These are phyloP conservation scores for Trichoderma parareesei DNA, from an alignment of 495 filamentous ascomycete species.

Conservation along the genomic window DNA sequence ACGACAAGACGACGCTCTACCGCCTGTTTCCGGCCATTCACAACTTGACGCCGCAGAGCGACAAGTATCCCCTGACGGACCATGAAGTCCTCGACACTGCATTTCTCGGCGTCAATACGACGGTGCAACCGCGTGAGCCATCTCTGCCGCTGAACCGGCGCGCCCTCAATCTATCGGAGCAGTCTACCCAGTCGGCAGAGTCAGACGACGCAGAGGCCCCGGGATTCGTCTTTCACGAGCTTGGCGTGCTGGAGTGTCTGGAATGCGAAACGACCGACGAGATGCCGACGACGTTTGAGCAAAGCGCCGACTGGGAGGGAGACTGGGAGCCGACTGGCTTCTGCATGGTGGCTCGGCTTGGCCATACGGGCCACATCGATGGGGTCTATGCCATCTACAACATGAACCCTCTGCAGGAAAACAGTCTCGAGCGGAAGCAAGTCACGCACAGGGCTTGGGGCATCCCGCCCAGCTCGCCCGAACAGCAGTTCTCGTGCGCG, in stretches of 20 bases:
- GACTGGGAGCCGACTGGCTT: conserved; percentile 1
- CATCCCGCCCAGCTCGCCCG: not conserved
- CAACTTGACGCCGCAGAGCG: not conserved
- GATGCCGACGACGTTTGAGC: not conserved
- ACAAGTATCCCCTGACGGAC: not conserved
- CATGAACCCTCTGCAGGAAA: not conserved
- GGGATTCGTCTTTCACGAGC: conserved; percentile 3
- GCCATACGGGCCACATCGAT: not conserved
- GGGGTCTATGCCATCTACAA: not conserved
- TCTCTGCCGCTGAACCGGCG: not conserved
- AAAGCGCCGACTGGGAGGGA: not conserved
- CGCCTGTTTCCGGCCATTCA: not conserved
- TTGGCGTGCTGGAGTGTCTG: not conserved
- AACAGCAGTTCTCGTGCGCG: not conserved
- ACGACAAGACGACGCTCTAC: not conserved
- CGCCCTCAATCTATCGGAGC: not conserved
- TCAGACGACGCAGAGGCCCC: not conserved
- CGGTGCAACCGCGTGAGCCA: not conserved
- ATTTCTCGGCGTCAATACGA: conserved; percentile 1
- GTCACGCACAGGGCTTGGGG: not conserved
- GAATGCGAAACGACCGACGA: not conserved
- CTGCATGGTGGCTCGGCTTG: not conserved
- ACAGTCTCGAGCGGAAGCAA: not conserved
- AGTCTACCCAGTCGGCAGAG: conserved; percentile 5
- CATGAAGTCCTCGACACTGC: not conserved